phyloP scores from a whole-genome alignment of 306 rosid genomes.

The Cicer arietinum region DNA sequence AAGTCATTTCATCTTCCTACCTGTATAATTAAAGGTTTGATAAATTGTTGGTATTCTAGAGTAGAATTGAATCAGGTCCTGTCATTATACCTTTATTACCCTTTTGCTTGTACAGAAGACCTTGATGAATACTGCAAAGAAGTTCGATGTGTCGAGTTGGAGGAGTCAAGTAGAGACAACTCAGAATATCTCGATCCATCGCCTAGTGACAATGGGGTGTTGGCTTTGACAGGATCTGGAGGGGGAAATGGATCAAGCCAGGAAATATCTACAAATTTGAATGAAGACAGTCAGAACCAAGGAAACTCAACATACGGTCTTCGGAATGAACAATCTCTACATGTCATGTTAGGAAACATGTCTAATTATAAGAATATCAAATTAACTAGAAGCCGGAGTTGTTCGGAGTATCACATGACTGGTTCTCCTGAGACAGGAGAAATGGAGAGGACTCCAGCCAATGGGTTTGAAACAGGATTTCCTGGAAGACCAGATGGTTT shows the following conservation, averaged over 20 bases:
- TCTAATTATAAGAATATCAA: slow-evolving; percentile 53
- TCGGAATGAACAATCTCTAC: slow-evolving; percentile 45
- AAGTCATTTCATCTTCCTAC: slow-evolving; percentile 40
- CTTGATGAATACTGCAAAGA: slow-evolving; percentile 84
- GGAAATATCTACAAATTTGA: slow-evolving; percentile 56
- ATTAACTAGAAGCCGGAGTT: slow-evolving; percentile 90
- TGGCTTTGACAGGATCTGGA: slow-evolving; percentile 40
- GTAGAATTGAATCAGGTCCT: slow-evolving; percentile 16
- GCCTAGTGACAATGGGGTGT: slow-evolving; percentile 42
- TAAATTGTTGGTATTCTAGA: slow-evolving; percentile 31
- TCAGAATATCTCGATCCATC: slow-evolving; percentile 46
- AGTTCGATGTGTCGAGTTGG: slow-evolving; percentile 82
- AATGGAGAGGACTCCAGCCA: slow-evolving; percentile 68
- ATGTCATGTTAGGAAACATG: slow-evolving; percentile 46
- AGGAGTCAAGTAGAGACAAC: slow-evolving; percentile 59
- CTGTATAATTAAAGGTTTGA: slow-evolving; percentile 38
- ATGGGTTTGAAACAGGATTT: slow-evolving; percentile 69
- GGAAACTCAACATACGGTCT: slow-evolving; percentile 52
- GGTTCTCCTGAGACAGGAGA: slow-evolving; percentile 65
- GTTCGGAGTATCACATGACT: slow-evolving; percentile 58
- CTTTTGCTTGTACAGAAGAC: slow-evolving; percentile 52
- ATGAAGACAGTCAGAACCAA: slow-evolving; percentile 55
- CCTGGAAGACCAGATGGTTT: slow-evolving; percentile 89
- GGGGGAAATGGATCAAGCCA: slow-evolving; percentile 53
- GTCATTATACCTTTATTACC: slow-evolving; percentile 16